Base-by-base conservation (phyloP, 768 basidiomycete species). In the Hericium coralloides region DNA sequence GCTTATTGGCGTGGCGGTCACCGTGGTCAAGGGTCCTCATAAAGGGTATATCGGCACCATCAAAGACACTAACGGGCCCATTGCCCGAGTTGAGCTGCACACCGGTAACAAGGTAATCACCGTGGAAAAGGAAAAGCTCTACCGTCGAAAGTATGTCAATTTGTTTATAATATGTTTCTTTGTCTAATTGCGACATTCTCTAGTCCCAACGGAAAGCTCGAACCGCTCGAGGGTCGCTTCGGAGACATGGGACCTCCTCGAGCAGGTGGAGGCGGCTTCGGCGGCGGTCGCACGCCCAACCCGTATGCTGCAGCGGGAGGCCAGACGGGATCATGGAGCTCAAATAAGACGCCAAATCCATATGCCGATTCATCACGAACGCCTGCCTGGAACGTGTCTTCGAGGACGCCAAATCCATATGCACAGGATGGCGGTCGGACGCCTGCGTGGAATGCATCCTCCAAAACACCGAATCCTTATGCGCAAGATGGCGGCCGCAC, bases 31-130 rank as follows among this genome's bases (percentile, higher is more conserved):
- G 68, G 97, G 97, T 4, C 79, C 89, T 4, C 83, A 87, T 66
- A 99, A 99, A 71, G 91, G 93, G 14, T 88, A 95, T 64, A 77
- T 86, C 48, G 97, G 97, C 7, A 83, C 85, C 4, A 89, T 98
- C 76, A 98, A 95, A 72, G 97, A 98, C 67, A 90, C 93, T 26
- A 95, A 94, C 58, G 95, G 94, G 4, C 77, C 79, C 39, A 76
- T 84, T 56, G 91, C 88, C 1, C 82, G 97, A 43, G 93, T 99
- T 14, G 97, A 98, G 70, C 74, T 99, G n/a, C 76, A 80, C 59
- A 85, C 92, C 14, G 87, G 87, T 39, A 95, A 94, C 70, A 94
- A 92, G 70, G 76, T 94, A 20, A 84, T 99, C 57, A 86, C 85
- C 39, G 84, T 98, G 57, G 87, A 89, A 50, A 91, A 93, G 66